Evolutionary conservation across 208 protist genomes (phyloP).

Genomic region (Wallacemonas sp.): DNA sequence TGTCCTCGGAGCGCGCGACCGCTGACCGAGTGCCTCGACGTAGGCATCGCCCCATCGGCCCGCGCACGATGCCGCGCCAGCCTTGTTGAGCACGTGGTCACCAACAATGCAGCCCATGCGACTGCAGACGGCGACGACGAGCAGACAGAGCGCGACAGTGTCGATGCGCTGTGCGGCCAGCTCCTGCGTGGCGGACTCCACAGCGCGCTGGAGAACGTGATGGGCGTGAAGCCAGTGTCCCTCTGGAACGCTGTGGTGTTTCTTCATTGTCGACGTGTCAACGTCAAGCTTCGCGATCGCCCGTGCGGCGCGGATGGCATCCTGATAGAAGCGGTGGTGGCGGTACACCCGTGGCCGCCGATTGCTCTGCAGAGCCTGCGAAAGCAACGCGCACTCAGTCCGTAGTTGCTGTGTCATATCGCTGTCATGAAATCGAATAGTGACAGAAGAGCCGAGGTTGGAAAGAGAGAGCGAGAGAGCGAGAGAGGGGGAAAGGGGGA

Average conservation of each 20-base stretch:
- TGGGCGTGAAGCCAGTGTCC: constrained; percentile 2
- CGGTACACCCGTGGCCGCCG: constrained; percentile 44
- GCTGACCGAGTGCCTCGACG: constrained; percentile 12
- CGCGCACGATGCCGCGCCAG: not conserved
- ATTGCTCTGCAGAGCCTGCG: constrained; percentile 17
- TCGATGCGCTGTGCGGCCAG: constrained; percentile 56
- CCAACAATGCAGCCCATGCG: constrained; percentile 50
- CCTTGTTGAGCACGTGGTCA: not conserved
- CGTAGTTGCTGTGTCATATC: not conserved
- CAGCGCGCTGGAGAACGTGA: constrained; percentile 22
- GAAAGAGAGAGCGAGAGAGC: not conserved
- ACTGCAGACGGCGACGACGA: constrained; percentile 35
- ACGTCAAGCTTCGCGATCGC: not conserved
- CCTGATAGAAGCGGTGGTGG: constrained; percentile 58
- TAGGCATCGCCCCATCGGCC: not conserved
- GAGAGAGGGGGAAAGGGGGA: not conserved
- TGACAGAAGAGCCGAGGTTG: not conserved
- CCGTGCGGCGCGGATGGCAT: constrained; percentile 17
- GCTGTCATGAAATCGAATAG: not conserved
- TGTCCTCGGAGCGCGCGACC: too few species aligned
- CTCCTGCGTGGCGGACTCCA: constrained; percentile 51
- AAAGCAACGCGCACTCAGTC: constrained; percentile 11
- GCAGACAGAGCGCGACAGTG: constrained; percentile 45
- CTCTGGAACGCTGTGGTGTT: not conserved
- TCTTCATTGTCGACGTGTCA: not conserved